These are phyloP conservation scores for Phytomonas serpens DNA, from an alignment of 208 protist species.

Conservation along the genomic window DNA sequence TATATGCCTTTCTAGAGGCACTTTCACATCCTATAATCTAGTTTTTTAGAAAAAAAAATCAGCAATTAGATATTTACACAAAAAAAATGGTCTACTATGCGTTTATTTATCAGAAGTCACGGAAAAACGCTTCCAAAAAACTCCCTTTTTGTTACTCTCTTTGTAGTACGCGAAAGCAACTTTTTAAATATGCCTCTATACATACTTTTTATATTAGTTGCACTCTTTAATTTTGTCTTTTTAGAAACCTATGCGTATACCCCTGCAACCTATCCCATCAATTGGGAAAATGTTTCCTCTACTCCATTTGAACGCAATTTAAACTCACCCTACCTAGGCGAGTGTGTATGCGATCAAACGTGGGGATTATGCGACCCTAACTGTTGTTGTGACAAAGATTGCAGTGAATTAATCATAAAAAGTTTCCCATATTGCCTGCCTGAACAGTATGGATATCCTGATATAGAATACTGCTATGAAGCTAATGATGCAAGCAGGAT, in stretches of 20 bases:
- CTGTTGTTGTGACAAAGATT: conserved; percentile 77
- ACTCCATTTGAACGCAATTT: conserved; percentile 33
- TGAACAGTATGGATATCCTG: conserved; percentile 35
- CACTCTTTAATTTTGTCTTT: not conserved
- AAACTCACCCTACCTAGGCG: conserved; percentile 62
- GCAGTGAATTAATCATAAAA: conserved; percentile 16
- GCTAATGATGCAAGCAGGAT: conserved; percentile 26
- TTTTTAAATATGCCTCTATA: not conserved
- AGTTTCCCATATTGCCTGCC: conserved; percentile 48
- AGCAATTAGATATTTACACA: not conserved
- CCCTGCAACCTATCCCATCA: conserved; percentile 14
- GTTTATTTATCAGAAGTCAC: not conserved
- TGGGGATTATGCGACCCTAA: conserved; percentile 57
- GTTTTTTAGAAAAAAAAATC: conserved; percentile 4
- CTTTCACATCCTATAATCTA: conserved; percentile 10
- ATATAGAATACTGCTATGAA: conserved; percentile 48
- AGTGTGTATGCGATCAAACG: conserved; percentile 68
- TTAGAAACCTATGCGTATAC: not conserved
- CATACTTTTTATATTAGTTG: conserved; percentile 1
- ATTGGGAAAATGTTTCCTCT: conserved; percentile 35
- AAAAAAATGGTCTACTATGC: not conserved
- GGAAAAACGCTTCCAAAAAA: not conserved
- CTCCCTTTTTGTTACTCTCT: not conserved
- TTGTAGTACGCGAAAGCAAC: not conserved
- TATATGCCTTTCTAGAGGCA: conserved; percentile 50